Conservation (phyloP, 1,284 basidiomycete genomes). For the Leccinum pachyderme region DNA sequence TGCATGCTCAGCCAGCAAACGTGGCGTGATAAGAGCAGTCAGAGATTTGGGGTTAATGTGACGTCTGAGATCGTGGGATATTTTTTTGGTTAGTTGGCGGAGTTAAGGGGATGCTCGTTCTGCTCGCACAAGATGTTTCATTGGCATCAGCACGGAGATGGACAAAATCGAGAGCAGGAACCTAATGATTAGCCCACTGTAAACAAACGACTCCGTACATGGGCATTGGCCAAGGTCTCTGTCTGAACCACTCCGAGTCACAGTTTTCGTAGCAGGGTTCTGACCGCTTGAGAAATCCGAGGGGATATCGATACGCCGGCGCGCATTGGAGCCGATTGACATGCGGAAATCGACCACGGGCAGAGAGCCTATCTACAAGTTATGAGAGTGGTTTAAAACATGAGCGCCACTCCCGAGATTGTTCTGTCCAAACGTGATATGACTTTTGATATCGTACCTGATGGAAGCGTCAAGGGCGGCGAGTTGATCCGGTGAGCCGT, state of each 20-base stretch:
- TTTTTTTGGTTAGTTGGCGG: conserved; percentile 3
- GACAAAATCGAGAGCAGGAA: background rate
- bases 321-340: background rate
- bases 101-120: conserved; percentile 3
- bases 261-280: background rate
- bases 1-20: background rate
- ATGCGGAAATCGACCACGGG: background rate
- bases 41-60: background rate
- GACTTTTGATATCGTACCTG: background rate
- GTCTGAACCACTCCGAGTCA: background rate
- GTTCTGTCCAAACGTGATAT: background rate
- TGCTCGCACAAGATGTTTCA: conserved; percentile 7
- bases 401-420: background rate
- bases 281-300: conserved; percentile 23
- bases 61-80: conserved; percentile 10
- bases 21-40: background rate
- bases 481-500: background rate
- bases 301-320: conserved; percentile 10
- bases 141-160: background rate
- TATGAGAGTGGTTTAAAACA: background rate
- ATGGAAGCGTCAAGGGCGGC: background rate
- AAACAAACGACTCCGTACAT: conserved; percentile 1
- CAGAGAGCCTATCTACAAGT: background rate
- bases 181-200: background rate
- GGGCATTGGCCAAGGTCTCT: background rate